Evolutionary conservation across 108 stramenopile genomes (phyloP).

Genomic region (Bacterosira constricta): DNA sequence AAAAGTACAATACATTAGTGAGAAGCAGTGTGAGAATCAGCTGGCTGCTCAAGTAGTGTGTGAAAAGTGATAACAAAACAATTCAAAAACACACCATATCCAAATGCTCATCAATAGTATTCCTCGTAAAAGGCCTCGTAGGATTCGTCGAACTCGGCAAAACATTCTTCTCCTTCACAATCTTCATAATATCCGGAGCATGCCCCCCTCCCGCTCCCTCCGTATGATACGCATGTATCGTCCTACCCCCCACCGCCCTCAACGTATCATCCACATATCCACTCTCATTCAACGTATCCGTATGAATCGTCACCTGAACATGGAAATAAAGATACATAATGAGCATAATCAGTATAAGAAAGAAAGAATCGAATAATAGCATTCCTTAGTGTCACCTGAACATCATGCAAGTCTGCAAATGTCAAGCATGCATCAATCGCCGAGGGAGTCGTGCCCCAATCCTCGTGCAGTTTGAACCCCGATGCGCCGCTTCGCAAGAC

Average conservation of each 20-base stretch:
- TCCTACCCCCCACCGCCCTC: conserved; percentile 94
- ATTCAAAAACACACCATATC: conserved; percentile 74
- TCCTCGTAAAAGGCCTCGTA: conserved; percentile 94
- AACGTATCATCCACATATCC: conserved; percentile 94
- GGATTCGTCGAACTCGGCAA: conserved; percentile 97
- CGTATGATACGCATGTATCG: conserved; percentile 95
- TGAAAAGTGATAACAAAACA: neutral
- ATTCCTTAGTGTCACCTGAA: too few species aligned
- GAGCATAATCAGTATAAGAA: too few species aligned
- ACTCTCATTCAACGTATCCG: conserved; percentile 97
- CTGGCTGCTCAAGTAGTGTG: too few species aligned
- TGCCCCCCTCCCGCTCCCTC: conserved; percentile 94
- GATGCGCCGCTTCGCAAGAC: conserved; percentile 84
- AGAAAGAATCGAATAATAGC: too few species aligned
- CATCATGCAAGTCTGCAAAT: conserved; percentile 90
- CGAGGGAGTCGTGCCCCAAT: conserved; percentile 98
- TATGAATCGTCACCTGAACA: conserved; percentile 97
- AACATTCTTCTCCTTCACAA: conserved; percentile 89
- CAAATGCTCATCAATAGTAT: conserved; percentile 98
- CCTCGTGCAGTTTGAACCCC: conserved; percentile 98
- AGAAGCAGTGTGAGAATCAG: too few species aligned
- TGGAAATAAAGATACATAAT: too few species aligned
- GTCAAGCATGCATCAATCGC: conserved; percentile 92
- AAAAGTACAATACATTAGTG: neutral
- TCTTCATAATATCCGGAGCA: conserved; percentile 98